Base-by-base conservation (phyloP, 345 rosid species). In the Citrus unshiu region DNA sequence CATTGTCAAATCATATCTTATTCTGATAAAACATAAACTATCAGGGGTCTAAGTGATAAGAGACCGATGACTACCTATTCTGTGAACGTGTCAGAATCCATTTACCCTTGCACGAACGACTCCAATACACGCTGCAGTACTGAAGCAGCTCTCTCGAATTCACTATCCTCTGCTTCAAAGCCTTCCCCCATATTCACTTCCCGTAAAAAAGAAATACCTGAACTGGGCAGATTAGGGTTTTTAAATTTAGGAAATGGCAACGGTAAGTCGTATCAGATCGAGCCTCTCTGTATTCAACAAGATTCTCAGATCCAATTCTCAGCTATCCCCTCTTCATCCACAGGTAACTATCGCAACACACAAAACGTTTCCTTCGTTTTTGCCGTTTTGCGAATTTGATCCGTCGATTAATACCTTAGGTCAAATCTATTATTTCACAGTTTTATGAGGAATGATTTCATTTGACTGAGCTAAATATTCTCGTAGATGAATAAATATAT, bases 181-280 rank as follows among this genome's bases (percentile, higher is more conserved):
- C 74, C 5, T n/a, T 22, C 61, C 18, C 51, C 51, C 34, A 49
- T 32, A 29, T 51, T 22, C 62, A 32, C 39, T 40, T 29, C 66
- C 21, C 69, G 13, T 0, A 18, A n/a, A 32, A 34, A n/a, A 16
- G 14, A 24, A 76, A 76, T 18, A 54, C 32, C 2, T 6, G 18
- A 49, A n/a, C 73, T 4, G 72, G 57, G 37, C 37, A 43, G 56
- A 37, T 60, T 85, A 88, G 92, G 92, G 89, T 84, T 90, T 84
- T 14, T 29, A 5, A n/a, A 27, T 37, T 82, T 22, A 72, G 66
- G 30, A 78, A 77, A 88, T 88, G 88, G 92, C 96, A 61, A 81
- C 89, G 83, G 88, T 90, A 12, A 86, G 87, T 68, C 97, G 97
- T 75, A 40, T 93, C 84, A 85, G 97, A 93, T 93, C 91, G 81